Base-by-base conservation (phyloP, 495 filamentous ascomycete species). In the Pyrenopolyporus hunteri region DNA sequence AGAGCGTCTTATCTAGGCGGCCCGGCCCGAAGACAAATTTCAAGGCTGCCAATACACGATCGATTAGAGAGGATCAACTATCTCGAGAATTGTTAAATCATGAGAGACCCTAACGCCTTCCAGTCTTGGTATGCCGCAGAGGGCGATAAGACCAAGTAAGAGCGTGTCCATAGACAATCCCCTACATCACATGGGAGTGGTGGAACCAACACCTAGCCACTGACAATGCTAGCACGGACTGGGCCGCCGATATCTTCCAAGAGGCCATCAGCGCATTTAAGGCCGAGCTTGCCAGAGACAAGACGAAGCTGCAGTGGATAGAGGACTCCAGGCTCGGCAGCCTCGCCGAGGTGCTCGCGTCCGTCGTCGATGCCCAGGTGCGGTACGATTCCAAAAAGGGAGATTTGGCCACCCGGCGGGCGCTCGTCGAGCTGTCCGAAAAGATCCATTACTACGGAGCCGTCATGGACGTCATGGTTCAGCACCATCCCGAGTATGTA, bases 401-500 rank as follows among this genome's bases (percentile, higher is more conserved):
- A 23, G 26, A 26, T 22, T 69, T 48, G 1, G 58, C 58, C 28
- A 46, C 56, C n/a, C 57, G 61, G 13, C 36, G 55, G 33, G 49
- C 36, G 29, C 62, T 71, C 4, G 29, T 23, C 1, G 45, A 25
- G 9, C 26, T 68, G 9, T 66, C 66, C 1, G 17, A 40, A 35
- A 64, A 36, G 19, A 46, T 71, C 0, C 19, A 46, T n/a, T 43
- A 57, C 36, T 71, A 69, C 17, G 39, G 35, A 1, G 17, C 28
- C 2, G 50, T 70, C 8, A 17, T 70, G 13, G 59, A 71, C 55
- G 63, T 69, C 0, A 25, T 70, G 1, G 61, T 57, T 11, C 57
- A 63, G 32, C 62, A 69, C 8, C 54, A 73, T 52, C 74, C 72
- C 8, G 68, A 76, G 48, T 76, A 76, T 29, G 70, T 68, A 6